Conservation (phyloP, 805 yeast species). For the Lipomyces sp. region DNA sequence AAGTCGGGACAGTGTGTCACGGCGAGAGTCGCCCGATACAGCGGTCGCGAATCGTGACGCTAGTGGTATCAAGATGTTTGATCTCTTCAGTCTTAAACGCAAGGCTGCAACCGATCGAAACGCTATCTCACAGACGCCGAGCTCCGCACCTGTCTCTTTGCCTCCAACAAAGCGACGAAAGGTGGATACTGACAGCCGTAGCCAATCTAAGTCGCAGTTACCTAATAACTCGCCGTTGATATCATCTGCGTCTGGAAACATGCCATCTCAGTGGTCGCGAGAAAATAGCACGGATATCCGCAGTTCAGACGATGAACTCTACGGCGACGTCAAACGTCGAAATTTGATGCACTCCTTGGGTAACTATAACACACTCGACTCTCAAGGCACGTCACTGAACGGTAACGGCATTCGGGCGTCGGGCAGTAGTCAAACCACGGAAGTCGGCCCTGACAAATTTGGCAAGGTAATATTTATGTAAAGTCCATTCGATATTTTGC, state of each 20-base stretch:
- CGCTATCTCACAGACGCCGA: background rate
- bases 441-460: background rate
- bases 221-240: background rate
- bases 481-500: background rate
- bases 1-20: background rate
- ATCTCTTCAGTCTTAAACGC: conserved; percentile 3
- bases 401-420: background rate
- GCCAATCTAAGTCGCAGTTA: background rate
- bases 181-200: background rate
- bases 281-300: background rate
- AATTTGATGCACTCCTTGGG: conserved; percentile 5
- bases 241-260: background rate
- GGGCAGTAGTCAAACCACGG: background rate
- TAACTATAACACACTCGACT: conserved; percentile 8
- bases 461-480: background rate
- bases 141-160: background rate
- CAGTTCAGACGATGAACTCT: conserved; percentile 14
- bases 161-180: conserved; percentile 3
- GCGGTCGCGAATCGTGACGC: background rate
- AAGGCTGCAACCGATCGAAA: background rate
- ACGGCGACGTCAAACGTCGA: conserved; percentile 14
- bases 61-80: background rate
- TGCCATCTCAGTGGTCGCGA: background rate
- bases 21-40: background rate
- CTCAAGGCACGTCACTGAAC: conserved; percentile 12